These are phyloP conservation scores for Penicillium sclerotiorum DNA, from an alignment of 2,329 filamentous ascomycete genomes.

Conservation along the genomic window DNA sequence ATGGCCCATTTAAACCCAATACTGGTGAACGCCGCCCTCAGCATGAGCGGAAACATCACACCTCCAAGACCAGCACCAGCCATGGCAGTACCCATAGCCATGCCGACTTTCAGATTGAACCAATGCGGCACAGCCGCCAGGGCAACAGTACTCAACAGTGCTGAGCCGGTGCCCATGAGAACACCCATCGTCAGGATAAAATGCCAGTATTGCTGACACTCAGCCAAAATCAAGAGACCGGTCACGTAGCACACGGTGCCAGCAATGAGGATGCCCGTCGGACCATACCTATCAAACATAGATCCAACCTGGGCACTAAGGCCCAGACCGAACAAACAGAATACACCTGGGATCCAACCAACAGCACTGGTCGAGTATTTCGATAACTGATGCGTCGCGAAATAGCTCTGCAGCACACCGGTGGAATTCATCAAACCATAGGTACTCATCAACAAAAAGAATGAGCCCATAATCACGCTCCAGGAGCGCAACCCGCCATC, in stretches of 20 bases:
- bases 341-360: constrained; percentile 55
- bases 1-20: constrained; percentile 46
- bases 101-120: constrained; percentile 43
- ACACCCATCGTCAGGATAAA: constrained; percentile 48
- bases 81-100: constrained; percentile 46
- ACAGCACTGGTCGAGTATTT: constrained; percentile 48
- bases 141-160: constrained; percentile 42
- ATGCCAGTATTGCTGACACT: constrained; percentile 54
- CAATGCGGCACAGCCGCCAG: constrained; percentile 45
- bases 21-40: constrained; percentile 35
- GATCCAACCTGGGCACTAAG: constrained; percentile 54
- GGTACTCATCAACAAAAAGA: constrained; percentile 41
- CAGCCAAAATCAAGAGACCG: constrained; percentile 50
- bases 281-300: constrained; percentile 54
- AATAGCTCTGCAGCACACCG: constrained; percentile 53
- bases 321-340: constrained; percentile 49
- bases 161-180: constrained; percentile 39
- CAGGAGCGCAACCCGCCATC: constrained; percentile 41
- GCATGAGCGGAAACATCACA: constrained; percentile 41
- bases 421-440: constrained; percentile 56
- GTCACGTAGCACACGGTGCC: constrained; percentile 44
- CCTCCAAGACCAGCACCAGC: constrained; percentile 43
- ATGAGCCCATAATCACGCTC: constrained; percentile 41
- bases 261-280: constrained; percentile 44
- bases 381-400: constrained; percentile 49